Evolutionary conservation across 306 rosid genomes (phyloP), one percentile per base, ranked within the genome.

Genomic region (Trichosanthes cucumerina): DNA sequence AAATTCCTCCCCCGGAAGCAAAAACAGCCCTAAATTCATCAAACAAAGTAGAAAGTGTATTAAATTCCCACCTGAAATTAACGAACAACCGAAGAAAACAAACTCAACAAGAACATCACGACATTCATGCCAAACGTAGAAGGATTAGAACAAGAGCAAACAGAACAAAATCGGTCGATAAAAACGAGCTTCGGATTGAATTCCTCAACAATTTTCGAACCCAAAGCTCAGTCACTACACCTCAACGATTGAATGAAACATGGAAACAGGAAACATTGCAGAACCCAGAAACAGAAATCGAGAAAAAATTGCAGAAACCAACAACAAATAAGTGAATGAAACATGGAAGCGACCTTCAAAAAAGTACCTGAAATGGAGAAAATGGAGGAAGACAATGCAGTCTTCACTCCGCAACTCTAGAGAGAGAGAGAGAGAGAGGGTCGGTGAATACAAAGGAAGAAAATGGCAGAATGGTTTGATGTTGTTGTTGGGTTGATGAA

Each of bases 361-460:
- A 4, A 46, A 13, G 68, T 70, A 75, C 34, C 59, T 64, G 78
- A 4, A 81, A 54, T 18, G 52, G 76, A 82, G 74, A 75, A 65
- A 33, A 12, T 50, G 34, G 16, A 16, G 38, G 58, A 47, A 79
- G 21, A 39, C 78, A 23, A n/a, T 65, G 33, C 28, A 15, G 78
- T 14, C 33, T 57, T 57, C 71, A n/a, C 49, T 39, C 64, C 19
- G 56, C 3, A 26, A 34, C 19, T 39, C 43, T 58, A 74, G 71
- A 80, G 19, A 58, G 33, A 64, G 80, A 80, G 14, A 44, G 23
- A 62, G 78, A 39, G 3, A 47, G 49, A 84, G 36, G 18, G 85
- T 19, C 83, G 89, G 28, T 78, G 83, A 82, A 58, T 75, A 26
- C 84, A 44, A 83, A 26, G 81, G 16, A 36, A 21, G 26, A 60